These are phyloP conservation scores for Juncus inflexus DNA, from an alignment of 176 grass and related monocot genomes.

Conservation along the genomic window DNA sequence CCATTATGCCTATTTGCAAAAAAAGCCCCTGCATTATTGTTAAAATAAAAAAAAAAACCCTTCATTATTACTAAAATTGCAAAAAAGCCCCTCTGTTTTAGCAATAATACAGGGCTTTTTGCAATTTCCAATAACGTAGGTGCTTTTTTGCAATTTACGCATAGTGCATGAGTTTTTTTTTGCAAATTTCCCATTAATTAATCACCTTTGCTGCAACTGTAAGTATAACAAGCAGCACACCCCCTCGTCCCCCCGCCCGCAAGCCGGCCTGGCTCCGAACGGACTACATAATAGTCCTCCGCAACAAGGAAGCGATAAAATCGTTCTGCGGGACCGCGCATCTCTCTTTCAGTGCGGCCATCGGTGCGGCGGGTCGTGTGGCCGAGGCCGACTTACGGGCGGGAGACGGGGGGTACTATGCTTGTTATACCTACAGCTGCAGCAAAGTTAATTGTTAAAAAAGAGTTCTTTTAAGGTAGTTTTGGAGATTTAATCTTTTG, in stretches of 20 bases:
- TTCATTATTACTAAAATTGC: too few species aligned
- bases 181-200: too few species aligned
- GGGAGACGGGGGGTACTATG: constrained; percentile 81
- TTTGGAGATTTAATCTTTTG: too few species aligned
- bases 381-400: constrained; percentile 88
- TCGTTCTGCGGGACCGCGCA: constrained; percentile 81
- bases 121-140: too few species aligned
- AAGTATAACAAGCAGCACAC: constrained; percentile 88
- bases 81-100: too few species aligned
- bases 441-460: constrained; percentile 60
- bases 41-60: too few species aligned
- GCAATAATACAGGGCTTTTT: too few species aligned
- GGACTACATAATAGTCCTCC: constrained; percentile 85
- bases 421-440: constrained; percentile 92
- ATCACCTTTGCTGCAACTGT: constrained; percentile 70
- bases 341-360: constrained; percentile 69
- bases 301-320: constrained; percentile 81
- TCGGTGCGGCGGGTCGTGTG: constrained; percentile 75
- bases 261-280: constrained; percentile 87
- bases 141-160: too few species aligned
- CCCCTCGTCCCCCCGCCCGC: constrained; percentile 76
- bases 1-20: too few species aligned
- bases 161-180: too few species aligned
- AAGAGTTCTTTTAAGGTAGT: too few species aligned
- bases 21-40: too few species aligned